These are phyloP conservation scores for Colletotrichum plurivorum DNA, from an alignment of 2,329 filamentous ascomycete genomes.

Conservation along the genomic window DNA sequence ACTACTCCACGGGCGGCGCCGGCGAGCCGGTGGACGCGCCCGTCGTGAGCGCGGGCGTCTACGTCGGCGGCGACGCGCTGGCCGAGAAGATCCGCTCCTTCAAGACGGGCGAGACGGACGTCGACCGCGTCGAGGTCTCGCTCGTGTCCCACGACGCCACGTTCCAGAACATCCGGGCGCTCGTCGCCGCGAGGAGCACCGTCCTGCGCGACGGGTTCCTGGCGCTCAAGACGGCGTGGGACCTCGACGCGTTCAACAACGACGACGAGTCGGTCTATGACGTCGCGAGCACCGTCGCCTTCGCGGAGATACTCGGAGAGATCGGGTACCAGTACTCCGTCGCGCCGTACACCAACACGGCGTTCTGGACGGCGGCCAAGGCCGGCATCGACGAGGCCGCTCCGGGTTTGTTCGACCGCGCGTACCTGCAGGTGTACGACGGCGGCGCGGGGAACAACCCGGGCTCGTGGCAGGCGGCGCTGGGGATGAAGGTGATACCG, in stretches of 20 bases:
- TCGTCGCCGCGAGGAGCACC: conserved; percentile 53
- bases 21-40: conserved; percentile 54
- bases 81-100: conserved; percentile 58
- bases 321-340: conserved; percentile 60
- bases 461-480: conserved; percentile 51
- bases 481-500: conserved; percentile 59
- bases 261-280: conserved; percentile 62
- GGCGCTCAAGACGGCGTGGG: conserved; percentile 57
- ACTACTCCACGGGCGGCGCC: conserved; percentile 59
- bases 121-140: conserved; percentile 58
- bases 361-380: conserved; percentile 53
- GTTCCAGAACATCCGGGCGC: conserved; percentile 50
- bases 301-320: conserved; percentile 57
- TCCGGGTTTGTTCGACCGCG: conserved; percentile 52
- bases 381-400: conserved; percentile 48
- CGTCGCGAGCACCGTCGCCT: conserved; percentile 56
- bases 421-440: conserved; percentile 62
- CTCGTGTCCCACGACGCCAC: conserved; percentile 54
- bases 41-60: conserved; percentile 50
- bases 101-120: conserved; percentile 52
- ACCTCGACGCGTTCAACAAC: conserved; percentile 61
- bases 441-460: conserved; percentile 59
- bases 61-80: conserved; percentile 64
- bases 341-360: conserved; percentile 57
- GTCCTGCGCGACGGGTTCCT: conserved; percentile 56